Evolutionary conservation across 225 moss, liverwort and hornwort genomes (phyloP).

Genomic region (Ulota crispa): DNA sequence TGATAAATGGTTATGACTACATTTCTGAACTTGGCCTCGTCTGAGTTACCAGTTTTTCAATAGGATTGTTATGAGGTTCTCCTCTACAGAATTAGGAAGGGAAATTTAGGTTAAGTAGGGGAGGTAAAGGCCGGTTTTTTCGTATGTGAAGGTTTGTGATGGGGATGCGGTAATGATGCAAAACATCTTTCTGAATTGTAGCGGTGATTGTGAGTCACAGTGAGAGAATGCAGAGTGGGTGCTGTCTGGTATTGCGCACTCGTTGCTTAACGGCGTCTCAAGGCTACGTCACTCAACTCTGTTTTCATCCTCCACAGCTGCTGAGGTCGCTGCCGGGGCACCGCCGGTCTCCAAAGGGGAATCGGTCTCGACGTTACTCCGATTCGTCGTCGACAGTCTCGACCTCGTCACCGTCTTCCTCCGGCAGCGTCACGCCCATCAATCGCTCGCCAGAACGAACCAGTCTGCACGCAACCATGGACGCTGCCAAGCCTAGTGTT

Average conservation of each 20-base stretch:
- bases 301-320: constrained; percentile 50
- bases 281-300: constrained; percentile 45
- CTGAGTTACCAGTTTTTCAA: background rate
- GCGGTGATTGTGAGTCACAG: constrained; percentile 42
- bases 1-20: background rate
- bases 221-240: constrained; percentile 61
- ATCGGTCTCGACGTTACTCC: constrained; percentile 29
- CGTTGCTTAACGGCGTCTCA: constrained; percentile 33
- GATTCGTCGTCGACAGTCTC: constrained; percentile 34
- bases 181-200: constrained; percentile 18
- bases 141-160: no score
- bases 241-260: constrained; percentile 43
- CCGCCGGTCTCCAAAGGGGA: constrained; percentile 16
- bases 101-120: constrained; percentile 8
- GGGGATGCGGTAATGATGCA: background rate
- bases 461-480: constrained; percentile 25
- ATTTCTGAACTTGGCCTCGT: background rate
- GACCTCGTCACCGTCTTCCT: constrained; percentile 38
- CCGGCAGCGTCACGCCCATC: constrained; percentile 33
- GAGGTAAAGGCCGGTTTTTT: background rate
- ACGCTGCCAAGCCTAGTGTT: background rate
- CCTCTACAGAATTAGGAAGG: background rate
- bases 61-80: background rate
- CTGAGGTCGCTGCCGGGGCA: constrained; percentile 46
- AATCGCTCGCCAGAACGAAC: constrained; percentile 10